Evolutionary conservation across 2,329 filamentous ascomycete genomes (phyloP).

Genomic region (Coniella lustricola): DNA sequence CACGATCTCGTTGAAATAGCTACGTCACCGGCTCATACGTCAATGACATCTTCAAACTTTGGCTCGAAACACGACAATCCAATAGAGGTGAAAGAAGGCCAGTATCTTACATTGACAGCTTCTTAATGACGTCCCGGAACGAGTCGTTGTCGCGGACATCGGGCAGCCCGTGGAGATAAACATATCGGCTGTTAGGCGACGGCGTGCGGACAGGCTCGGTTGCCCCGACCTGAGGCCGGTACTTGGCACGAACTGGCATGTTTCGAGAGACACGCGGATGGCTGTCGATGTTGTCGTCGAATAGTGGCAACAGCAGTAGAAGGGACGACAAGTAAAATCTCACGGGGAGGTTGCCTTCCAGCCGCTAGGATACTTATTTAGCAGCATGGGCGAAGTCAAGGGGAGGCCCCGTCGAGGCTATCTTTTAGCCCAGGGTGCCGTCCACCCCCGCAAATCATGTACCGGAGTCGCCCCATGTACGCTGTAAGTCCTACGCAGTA

Average conservation of each 20-base stretch:
- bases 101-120: conserved; percentile 56
- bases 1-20: conserved; percentile 57
- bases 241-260: conserved; percentile 36
- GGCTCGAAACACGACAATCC: background rate
- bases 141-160: conserved; percentile 50
- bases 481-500: too few species aligned
- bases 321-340: background rate
- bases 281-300: background rate
- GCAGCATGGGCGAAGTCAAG: background rate
- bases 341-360: background rate
- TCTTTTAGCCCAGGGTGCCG: background rate
- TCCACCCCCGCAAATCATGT: background rate
- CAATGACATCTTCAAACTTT: too few species aligned
- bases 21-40: conserved; percentile 22
- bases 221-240: conserved; percentile 23
- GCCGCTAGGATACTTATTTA: background rate
- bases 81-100: too few species aligned
- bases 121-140: conserved; percentile 59
- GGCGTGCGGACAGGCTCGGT: conserved; percentile 26
- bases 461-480: too few species aligned
- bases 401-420: background rate
- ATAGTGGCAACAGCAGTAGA: background rate
- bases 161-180: conserved; percentile 35
- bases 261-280: background rate
- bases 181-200: conserved; percentile 26